Conservation (phyloP, 805 yeast species). For the Myxozyma melibiosi region DNA sequence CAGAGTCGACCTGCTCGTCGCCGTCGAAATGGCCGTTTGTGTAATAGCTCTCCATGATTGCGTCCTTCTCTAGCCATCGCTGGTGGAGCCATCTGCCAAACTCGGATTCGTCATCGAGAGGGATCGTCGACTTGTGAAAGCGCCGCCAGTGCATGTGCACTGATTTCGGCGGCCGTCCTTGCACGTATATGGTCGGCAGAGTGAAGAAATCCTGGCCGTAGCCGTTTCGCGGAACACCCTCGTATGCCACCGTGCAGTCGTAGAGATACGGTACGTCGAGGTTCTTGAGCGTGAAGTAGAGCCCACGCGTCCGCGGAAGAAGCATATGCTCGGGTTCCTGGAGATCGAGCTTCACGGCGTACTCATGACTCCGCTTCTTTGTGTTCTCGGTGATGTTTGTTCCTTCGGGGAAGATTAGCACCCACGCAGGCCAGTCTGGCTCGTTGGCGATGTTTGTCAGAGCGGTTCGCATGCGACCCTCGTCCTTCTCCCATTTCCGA, state of each 20-base stretch:
- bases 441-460: conserved; percentile 57
- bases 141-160: conserved; percentile 69
- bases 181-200: conserved; percentile 61
- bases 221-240: conserved; percentile 61
- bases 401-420: conserved; percentile 91
- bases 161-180: conserved; percentile 69
- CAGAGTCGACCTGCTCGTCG: conserved; percentile 26
- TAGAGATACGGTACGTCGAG: conserved; percentile 58
- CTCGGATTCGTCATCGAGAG: conserved; percentile 53
- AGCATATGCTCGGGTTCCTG: conserved; percentile 61
- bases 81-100: conserved; percentile 77
- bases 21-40: conserved; percentile 34
- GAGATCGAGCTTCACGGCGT: conserved; percentile 51
- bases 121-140: conserved; percentile 62
- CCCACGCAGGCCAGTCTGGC: conserved; percentile 57
- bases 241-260: conserved; percentile 82
- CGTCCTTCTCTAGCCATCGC: conserved; percentile 80
- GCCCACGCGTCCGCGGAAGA: conserved; percentile 82
- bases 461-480: conserved; percentile 56
- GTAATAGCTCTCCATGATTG: conserved; percentile 52
- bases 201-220: conserved; percentile 80
- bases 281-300: conserved; percentile 63
- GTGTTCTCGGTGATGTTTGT: conserved; percentile 78
- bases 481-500: conserved; percentile 85
- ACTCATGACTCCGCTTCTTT: conserved; percentile 56